phyloP scores from a whole-genome alignment of 2,329 filamentous ascomycete species.

The Coniochaeta sp. region DNA sequence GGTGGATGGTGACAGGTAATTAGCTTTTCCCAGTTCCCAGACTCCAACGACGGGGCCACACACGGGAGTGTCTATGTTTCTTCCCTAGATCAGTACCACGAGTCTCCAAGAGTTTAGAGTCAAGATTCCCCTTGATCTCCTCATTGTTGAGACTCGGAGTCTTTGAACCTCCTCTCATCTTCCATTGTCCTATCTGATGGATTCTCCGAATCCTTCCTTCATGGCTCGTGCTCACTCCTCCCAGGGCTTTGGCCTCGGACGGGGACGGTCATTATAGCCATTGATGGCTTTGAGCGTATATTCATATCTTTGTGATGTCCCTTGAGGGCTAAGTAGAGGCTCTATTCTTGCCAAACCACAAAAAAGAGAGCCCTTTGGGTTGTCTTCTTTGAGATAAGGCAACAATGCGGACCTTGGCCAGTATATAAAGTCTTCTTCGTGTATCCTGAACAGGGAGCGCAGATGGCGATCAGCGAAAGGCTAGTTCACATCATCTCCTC shows the following conservation, averaged over 20 bases:
- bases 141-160: neutral
- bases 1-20: neutral
- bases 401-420: neutral
- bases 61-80: neutral
- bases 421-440: neutral
- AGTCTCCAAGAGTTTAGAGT: neutral
- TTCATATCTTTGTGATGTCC: neutral
- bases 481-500: neutral
- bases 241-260: neutral
- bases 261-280: neutral
- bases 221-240: neutral
- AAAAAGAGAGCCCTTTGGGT: neutral
- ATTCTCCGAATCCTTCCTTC: neutral
- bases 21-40: neutral
- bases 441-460: neutral
- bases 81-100: neutral
- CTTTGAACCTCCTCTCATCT: neutral
- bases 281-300: neutral
- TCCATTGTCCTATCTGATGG: neutral
- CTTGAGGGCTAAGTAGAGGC: neutral
- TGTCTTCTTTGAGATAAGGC: neutral
- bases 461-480: neutral
- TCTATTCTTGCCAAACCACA: neutral
- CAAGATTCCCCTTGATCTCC: neutral
- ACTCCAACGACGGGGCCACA: neutral